These are phyloP conservation scores for Batrachochytrium dendrobatidis DNA, from an alignment of 371 early-diverging fungal species.

Conservation along the genomic window DNA sequence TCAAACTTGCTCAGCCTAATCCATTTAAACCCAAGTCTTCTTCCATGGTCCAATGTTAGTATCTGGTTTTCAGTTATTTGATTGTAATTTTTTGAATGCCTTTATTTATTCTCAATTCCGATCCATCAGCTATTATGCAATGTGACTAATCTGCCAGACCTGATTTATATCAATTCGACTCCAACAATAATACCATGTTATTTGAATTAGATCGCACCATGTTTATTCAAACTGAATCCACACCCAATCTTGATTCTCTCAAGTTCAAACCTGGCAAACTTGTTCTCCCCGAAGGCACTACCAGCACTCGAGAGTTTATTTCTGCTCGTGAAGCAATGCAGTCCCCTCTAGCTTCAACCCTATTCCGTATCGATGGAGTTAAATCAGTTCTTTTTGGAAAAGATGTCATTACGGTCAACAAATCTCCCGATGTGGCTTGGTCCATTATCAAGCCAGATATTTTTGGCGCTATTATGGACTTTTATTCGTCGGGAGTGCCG, in stretches of 20 bases:
- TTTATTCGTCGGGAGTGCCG: conserved; percentile 76
- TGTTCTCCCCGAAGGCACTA: conserved; percentile 48
- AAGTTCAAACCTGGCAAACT: conserved; percentile 86
- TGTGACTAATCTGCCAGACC: no score
- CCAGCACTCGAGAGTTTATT: conserved; percentile 59
- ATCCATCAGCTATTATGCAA: no score
- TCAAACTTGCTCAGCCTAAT: no score
- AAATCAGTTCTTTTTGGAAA: conserved; percentile 79
- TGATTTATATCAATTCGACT: no score
- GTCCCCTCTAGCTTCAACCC: conserved; percentile 81
- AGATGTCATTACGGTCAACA: conserved; percentile 90
- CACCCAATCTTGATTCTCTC: conserved; percentile 88
- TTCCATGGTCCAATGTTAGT: no score
- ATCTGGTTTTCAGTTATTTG: no score
- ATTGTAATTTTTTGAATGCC: no score
- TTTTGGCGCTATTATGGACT: conserved; percentile 92
- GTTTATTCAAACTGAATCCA: conserved; percentile 93
- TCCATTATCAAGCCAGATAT: conserved; percentile 91
- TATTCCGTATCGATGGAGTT: conserved; percentile 89
- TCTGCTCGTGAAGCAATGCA: conserved; percentile 63
- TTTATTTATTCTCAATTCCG: no score
- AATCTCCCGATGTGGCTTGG: conserved; percentile 79
- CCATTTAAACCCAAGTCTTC: no score
- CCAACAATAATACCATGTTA: no score
- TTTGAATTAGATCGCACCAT: conserved; percentile 48